These are phyloP conservation scores for Pseudozyma hubeiensis DNA, from an alignment of 1,284 basidiomycete genomes.

Conservation along the genomic window DNA sequence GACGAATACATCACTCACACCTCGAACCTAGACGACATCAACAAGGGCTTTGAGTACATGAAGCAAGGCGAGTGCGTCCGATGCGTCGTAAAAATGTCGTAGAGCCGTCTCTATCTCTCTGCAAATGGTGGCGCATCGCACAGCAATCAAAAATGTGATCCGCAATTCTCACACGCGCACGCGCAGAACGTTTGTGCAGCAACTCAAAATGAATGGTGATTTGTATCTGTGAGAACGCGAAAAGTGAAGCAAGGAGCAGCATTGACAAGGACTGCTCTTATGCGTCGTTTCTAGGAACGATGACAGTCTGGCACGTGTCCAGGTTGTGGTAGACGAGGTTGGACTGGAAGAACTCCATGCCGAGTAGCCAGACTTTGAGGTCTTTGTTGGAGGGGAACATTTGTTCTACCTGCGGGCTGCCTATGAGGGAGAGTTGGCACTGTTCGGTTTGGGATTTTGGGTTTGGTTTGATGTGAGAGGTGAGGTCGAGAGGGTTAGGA, in stretches of 20 bases:
- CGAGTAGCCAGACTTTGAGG: constrained; percentile 38
- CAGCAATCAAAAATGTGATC: no score
- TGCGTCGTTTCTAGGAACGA: constrained; percentile 18
- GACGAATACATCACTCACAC: constrained; percentile 70
- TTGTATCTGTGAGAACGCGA: not conserved
- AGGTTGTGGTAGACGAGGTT: constrained; percentile 42
- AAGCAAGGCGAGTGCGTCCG: constrained; percentile 92
- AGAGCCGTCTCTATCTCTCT: not conserved
- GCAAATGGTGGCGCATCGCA: not conserved
- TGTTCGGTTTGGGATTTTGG: not conserved
- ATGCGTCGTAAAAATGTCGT: constrained; percentile 71
- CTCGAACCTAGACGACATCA: constrained; percentile 78
- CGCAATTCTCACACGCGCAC: no score
- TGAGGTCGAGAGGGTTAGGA: no score
- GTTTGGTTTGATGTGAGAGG: no score
- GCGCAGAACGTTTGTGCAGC: no score
- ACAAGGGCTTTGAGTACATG: constrained; percentile 93
- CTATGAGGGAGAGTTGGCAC: constrained; percentile 22
- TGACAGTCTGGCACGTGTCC: constrained; percentile 17
- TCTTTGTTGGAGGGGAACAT: constrained; percentile 33
- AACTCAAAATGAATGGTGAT: not conserved
- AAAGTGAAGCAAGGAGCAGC: not conserved
- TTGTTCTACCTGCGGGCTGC: constrained; percentile 23
- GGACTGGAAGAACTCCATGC: constrained; percentile 36
- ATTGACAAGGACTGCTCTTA: not conserved